Evolutionary conservation across 768 basidiomycete species (phyloP), one percentile per base, ranked within the genome.

Genomic region (Mycena leptocephala): DNA sequence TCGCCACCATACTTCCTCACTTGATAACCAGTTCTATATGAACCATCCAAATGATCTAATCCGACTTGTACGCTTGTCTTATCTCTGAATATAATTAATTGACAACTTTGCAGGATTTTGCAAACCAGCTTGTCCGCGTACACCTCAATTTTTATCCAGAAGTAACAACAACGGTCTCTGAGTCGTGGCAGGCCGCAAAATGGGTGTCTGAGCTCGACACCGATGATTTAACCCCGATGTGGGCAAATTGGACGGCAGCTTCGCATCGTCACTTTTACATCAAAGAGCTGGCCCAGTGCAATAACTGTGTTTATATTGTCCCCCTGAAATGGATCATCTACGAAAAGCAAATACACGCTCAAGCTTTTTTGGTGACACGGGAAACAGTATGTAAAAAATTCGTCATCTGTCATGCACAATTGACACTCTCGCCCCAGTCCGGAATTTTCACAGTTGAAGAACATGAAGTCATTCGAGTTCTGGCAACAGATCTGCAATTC

Each of bases 11-110:
- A 74, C 65, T 3, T 84, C 84, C 0, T 13, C 76, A 0, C 43
- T 79, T 13, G 83, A 81, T 4, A 84, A 85, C 58, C 58, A 73
- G 6, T 86, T 85, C 72, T 85, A 78, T 70, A 72, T 83, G 68
- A 84, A 82, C 62, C 75, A 67, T 53, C 77, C 79, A n/a, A 59
- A 43, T 20, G 48, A 75, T 22, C 70, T 76, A 18, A 46, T 79
- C 14, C 71, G 51, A 26, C 65, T 79, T 46, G 82, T 82, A 43
- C 32, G 77, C 22, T 10, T 11, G 10, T 43, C 33, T 30, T 28
- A 16, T 2, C 41, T 41, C 6, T 14, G 14, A 3, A 62, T 13
- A 22, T 20, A 51, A 51, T 51, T 24, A 51, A 24, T 51, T 51
- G 22, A 51, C 48, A 2, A 16, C 13, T 10, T 28, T 11, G 8